phyloP scores from a whole-genome alignment of 2,329 filamentous ascomycete genomes.

The Colletotrichum tamarilloi region DNA sequence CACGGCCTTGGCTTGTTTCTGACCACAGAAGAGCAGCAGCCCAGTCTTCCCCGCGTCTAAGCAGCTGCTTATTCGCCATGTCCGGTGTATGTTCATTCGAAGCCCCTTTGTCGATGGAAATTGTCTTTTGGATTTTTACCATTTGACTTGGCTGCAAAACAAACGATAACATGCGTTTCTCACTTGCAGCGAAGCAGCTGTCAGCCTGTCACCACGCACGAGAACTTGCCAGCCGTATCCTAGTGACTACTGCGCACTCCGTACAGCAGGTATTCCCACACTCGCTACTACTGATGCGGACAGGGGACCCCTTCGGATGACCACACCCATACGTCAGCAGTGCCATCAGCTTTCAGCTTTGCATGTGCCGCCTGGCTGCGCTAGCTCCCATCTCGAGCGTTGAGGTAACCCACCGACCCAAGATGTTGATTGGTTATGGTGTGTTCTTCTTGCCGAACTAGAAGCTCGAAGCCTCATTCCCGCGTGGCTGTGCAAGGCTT shows the following conservation, averaged over 20 bases:
- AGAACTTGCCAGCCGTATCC: neutral
- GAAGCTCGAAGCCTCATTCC: constrained; percentile 7
- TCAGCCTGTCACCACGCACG: neutral
- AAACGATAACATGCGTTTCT: neutral
- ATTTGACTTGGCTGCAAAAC: neutral
- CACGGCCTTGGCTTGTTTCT: constrained; percentile 13
- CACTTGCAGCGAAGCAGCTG: neutral
- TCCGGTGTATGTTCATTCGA: too few relatives aligned
- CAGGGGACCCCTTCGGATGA: constrained; percentile 4
- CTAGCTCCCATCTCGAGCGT: neutral
- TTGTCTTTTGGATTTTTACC: neutral
- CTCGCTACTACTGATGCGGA: neutral
- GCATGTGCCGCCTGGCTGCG: constrained; percentile 13
- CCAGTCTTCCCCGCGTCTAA: neutral
- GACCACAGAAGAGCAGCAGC: constrained; percentile 3
- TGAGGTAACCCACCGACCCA: neutral
- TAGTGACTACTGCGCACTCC: neutral
- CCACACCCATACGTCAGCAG: constrained; percentile 10
- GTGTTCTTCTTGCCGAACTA: neutral
- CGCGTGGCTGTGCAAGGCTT: constrained; percentile 33
- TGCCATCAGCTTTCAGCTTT: constrained; percentile 3
- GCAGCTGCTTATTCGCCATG: neutral
- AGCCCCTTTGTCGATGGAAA: neutral
- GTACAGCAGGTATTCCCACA: neutral
- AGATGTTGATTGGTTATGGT: constrained; percentile 17